Conservation (phyloP, 352 stramenopile genomes). For the Pythium myriotylum region DNA sequence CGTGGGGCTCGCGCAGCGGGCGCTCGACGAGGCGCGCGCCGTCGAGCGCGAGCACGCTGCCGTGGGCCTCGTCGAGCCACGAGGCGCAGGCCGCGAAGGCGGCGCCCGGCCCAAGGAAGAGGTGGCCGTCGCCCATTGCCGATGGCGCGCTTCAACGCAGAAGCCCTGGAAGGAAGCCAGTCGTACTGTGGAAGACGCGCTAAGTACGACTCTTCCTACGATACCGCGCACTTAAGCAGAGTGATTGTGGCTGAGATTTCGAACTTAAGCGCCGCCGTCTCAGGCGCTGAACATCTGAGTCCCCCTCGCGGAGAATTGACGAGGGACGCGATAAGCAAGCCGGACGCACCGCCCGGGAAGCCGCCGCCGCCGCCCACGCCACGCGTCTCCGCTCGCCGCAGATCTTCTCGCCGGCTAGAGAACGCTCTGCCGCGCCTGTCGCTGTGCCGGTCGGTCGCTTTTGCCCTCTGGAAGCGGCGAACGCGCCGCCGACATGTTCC, state of each 20-base stretch:
- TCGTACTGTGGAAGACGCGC: conserved; percentile 17
- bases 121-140: conserved; percentile 51
- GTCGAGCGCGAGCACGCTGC: conserved; percentile 55
- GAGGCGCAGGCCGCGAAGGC: conserved; percentile 39
- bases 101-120: conserved; percentile 58
- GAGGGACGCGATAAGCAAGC: conserved; percentile 2
- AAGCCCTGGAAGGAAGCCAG: too few relatives aligned
- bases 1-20: neutral
- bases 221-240: neutral
- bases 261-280: neutral
- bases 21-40: neutral
- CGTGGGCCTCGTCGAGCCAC: conserved; percentile 65
- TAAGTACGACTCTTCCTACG: conserved; percentile 13
- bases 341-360: neutral
- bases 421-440: neutral
- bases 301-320: conserved; percentile 6
- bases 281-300: conserved; percentile 20
- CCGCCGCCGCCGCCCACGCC: neutral
- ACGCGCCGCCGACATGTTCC: conserved; percentile 57
- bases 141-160: conserved; percentile 30
- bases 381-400: neutral
- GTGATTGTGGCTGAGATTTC: neutral
- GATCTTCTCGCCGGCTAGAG: neutral
- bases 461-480: neutral
- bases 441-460: neutral